phyloP scores from a whole-genome alignment of 257 asterid species.

The Echites panduratus region DNA sequence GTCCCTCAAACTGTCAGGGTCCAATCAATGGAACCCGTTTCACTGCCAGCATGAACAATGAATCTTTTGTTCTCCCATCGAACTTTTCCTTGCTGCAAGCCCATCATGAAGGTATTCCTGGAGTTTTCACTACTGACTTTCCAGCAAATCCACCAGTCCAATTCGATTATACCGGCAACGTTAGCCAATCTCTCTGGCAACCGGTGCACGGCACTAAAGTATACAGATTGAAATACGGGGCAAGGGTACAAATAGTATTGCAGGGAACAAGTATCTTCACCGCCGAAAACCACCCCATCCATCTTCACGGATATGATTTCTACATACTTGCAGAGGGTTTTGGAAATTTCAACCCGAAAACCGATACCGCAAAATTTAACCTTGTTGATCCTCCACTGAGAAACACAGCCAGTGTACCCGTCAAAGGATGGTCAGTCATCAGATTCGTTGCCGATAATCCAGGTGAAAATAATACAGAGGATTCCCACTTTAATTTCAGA shows the following conservation, averaged over 20 bases:
- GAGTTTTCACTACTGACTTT: slow-evolving; percentile 76
- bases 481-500: neutral
- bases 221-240: slow-evolving; percentile 61
- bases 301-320: slow-evolving; percentile 89
- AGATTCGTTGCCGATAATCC: slow-evolving; percentile 94
- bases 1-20: slow-evolving; percentile 59
- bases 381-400: slow-evolving; percentile 80
- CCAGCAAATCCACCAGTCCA: slow-evolving; percentile 56
- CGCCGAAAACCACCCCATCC: slow-evolving; percentile 88
- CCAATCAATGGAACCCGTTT: slow-evolving; percentile 77
- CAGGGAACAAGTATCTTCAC: slow-evolving; percentile 83
- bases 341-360: slow-evolving; percentile 66
- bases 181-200: slow-evolving; percentile 77
- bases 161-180: slow-evolving; percentile 82
- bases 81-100: slow-evolving; percentile 73
- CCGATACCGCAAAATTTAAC: slow-evolving; percentile 59
- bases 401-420: slow-evolving; percentile 78
- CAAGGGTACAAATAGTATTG: slow-evolving; percentile 62
- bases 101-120: slow-evolving; percentile 64
- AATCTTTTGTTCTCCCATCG: slow-evolving; percentile 73
- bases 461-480: slow-evolving; percentile 36
- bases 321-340: slow-evolving; percentile 77
- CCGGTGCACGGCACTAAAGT: slow-evolving; percentile 55
- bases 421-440: slow-evolving; percentile 86
- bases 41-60: slow-evolving; percentile 86